Base-by-base conservation (phyloP, 2,329 filamentous ascomycete genomes). In the Huntiella savannae region DNA sequence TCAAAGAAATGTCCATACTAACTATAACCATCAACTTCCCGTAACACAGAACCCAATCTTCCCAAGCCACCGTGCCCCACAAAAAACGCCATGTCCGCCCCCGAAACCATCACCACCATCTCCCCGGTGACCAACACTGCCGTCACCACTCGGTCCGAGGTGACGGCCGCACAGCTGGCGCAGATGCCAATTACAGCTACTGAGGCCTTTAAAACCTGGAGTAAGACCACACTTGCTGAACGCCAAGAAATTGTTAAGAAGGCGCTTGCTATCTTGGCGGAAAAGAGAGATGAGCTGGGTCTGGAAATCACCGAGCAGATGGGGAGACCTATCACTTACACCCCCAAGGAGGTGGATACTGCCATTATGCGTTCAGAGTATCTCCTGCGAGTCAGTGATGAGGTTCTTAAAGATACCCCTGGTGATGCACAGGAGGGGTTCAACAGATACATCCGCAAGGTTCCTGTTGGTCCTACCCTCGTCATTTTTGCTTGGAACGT, bases 401-500 rank as follows among this genome's bases (percentile, higher is more conserved):
- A 91, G 37, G 76, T 75, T 1, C 68, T 96, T 45, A 75, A 78
- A 56, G 82, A 92, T 55, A 86, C 84, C 0, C 73, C 80, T 28
- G 87, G 87, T 6, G 84, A 93, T 59, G 63, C 75, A 2, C 85
- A 96, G 63, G 75, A 81, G 56, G 87, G 88, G 0, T 95, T 94
- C 68, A 86, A 79, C 64, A 73, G 88, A 53, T 95, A 83, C 58
- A 85, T 96, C 58, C 78, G 79, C 60, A 93, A 92, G 63, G 75
- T 84, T 6, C 84, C 88, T 1, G 74, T 95, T 45, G 88, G 88
- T 1, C 85, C 86, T 8, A 82, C 91, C 12, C 70, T 96, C 49
- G 72, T 95, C 53, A 75, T 96, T 50, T 95, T 95, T 63, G 82
- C 88, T 1, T 96, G 88, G 88, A 96, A 96, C 64, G 86, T 91